Conservation (phyloP, 2,329 filamentous ascomycete genomes). For the Aspergillus novoparasiticus region DNA sequence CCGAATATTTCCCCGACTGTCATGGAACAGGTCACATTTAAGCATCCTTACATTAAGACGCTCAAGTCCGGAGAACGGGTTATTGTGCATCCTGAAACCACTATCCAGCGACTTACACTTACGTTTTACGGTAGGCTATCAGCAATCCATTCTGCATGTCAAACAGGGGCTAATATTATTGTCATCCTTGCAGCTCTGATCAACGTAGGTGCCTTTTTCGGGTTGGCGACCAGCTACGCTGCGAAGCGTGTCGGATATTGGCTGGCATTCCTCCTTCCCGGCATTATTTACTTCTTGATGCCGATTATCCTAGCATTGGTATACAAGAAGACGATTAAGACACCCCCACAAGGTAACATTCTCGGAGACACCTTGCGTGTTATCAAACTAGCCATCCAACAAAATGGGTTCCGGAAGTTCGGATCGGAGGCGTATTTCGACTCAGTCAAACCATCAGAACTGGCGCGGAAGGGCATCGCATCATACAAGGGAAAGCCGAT, state of each 20-base stretch:
- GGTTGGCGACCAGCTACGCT: not conserved
- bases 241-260: not conserved
- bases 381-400: not conserved
- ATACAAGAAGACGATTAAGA: not conserved
- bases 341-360: not conserved
- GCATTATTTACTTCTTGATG: not conserved
- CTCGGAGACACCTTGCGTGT: not conserved
- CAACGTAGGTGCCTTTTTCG: not conserved
- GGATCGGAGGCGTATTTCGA: not conserved
- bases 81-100: not conserved
- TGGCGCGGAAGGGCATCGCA: not conserved
- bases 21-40: not conserved
- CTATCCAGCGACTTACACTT: not conserved
- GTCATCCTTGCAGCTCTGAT: not conserved
- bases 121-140: not conserved
- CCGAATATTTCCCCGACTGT: not conserved
- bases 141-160: not conserved
- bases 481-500: not conserved
- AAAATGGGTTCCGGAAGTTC: not conserved
- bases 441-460: not conserved
- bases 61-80: not conserved
- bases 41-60: not conserved
- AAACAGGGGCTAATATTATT: not conserved
- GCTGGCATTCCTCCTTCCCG: not conserved
- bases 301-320: not conserved